Conservation (phyloP, 768 basidiomycete species). For the Coprinopsis cinerea region DNA sequence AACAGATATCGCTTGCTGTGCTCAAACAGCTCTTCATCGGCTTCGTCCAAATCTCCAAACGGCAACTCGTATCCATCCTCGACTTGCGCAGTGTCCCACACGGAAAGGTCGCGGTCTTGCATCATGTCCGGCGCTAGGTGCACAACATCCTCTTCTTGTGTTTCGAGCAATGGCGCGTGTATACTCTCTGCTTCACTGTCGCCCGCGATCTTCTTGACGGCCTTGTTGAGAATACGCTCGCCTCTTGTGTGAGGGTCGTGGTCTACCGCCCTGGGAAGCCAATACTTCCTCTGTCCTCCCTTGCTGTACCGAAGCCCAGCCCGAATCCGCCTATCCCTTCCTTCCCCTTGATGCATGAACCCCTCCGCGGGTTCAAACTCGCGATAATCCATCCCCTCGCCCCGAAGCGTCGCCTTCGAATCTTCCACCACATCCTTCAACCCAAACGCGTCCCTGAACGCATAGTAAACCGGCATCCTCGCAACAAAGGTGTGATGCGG, state of each 20-base stretch:
- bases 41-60: constrained; percentile 64
- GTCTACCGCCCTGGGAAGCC: constrained; percentile 72
- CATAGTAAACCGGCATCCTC: constrained; percentile 84
- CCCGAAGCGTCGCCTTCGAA: constrained; percentile 71
- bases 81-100: constrained; percentile 29
- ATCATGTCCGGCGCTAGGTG: constrained; percentile 55
- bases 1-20: constrained; percentile 78
- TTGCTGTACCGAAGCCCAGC: constrained; percentile 89
- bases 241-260: constrained; percentile 30
- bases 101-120: constrained; percentile 30
- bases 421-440: constrained; percentile 85
- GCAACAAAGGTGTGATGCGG: constrained; percentile 57
- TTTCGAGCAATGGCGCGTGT: constrained; percentile 67
- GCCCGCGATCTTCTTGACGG: constrained; percentile 35
- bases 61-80: constrained; percentile 53
- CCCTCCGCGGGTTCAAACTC: constrained; percentile 97
- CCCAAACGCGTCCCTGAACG: constrained; percentile 85
- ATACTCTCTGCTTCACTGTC: constrained; percentile 47
- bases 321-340: constrained; percentile 78
- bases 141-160: constrained; percentile 58
- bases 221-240: constrained; percentile 37
- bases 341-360: constrained; percentile 83
- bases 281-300: constrained; percentile 92
- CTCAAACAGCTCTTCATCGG: constrained; percentile 70
- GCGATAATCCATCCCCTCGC: constrained; percentile 91